Evolutionary conservation across 768 basidiomycete genomes (phyloP), one percentile per base, ranked within the genome.

Genomic region (Terana coerulea): DNA sequence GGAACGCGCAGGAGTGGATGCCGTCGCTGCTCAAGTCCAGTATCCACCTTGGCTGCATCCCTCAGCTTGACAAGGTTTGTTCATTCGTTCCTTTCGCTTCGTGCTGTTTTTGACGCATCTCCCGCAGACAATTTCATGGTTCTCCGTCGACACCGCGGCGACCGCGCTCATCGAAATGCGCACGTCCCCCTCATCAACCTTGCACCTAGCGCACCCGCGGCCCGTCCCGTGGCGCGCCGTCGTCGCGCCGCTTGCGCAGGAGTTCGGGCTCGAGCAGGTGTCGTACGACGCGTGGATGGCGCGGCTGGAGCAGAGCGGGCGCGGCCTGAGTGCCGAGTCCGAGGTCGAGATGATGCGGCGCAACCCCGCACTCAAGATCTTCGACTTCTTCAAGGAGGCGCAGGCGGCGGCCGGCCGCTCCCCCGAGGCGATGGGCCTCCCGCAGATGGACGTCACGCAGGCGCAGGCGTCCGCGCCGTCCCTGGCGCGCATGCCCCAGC

Each of bases 1-100:
- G 74, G 75, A 70, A 73, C 26, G 58, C 62, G 28, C 51, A 58
- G 19, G 69, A 74, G 33, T 71, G 66, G 63, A 53, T 73, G n/a
- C 74, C 73, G 5, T 52, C 58, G 24, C 55, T 74, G 29, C 64
- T 73, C 57, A 26, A 25, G 31, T 55, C 54, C 19, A 51, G 49
- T 30, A 31, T 55, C 1, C 26, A 49, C 36, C 40, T 57, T 12
- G 39, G 42, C 14, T 55, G 39, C 26, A 19, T 53, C 11, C 52
- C 52, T 3, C 17, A 14, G 1, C 25, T 35, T 11, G 48, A 53
- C 19, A 33, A 57, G 52, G 56, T 50, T 28, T 21, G 56, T 40
- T 12, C 17, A 0, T 15, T 7, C 34, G 17, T 22, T 42, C 3
- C 4, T 6, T 47, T 15, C 19, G 10, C 14, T 6, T 21, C 40